Conservation (phyloP, 2,329 filamentous ascomycete species). For the Aspergillus quadricinctus region DNA sequence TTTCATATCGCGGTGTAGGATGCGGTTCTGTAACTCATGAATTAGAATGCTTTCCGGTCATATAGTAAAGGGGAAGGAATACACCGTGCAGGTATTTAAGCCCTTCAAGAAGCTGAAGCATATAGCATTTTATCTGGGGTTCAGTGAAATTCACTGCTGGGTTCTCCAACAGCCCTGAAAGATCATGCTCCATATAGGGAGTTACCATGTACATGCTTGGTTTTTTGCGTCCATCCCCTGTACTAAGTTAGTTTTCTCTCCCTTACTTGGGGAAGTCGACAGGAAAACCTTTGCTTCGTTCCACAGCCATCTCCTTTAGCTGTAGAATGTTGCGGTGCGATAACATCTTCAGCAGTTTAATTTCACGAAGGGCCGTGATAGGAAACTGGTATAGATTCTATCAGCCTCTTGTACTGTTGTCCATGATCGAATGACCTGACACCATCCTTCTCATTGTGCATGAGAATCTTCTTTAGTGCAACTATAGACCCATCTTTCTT, state of each 20-base stretch:
- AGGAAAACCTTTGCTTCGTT: constrained; percentile 59
- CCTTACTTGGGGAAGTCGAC: background rate
- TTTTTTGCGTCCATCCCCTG: constrained; percentile 71
- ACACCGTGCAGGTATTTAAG: constrained; percentile 82
- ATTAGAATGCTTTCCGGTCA: constrained; percentile 10
- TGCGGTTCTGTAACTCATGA: constrained; percentile 54
- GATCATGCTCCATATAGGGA: constrained; percentile 97
- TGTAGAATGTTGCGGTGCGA: constrained; percentile 83
- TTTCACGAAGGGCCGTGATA: constrained; percentile 95
- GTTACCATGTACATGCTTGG: constrained; percentile 96
- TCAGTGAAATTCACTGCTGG: constrained; percentile 82
- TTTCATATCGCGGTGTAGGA: constrained; percentile 98
- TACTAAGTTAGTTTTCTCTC: constrained; percentile 15
- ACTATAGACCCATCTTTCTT: constrained; percentile 70
- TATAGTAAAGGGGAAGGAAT: constrained; percentile 12
- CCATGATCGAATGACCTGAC: constrained; percentile 44
- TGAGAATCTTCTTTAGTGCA: constrained; percentile 96
- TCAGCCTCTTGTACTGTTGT: constrained; percentile 9
- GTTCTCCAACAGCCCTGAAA: constrained; percentile 95
- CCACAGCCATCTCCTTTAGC: constrained; percentile 94
- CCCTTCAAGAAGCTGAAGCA: constrained; percentile 87
- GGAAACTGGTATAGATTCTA: constrained; percentile 60
- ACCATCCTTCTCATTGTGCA: constrained; percentile 99
- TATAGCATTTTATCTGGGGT: constrained; percentile 95
- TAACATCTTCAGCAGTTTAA: constrained; percentile 94